Percentiles rank a stretch among this genome's conserved stretches.
Evolutionary conservation across 2,329 filamentous ascomycete genomes (phyloP).

Genomic region (Aspergillus eucalypticola): DNA sequence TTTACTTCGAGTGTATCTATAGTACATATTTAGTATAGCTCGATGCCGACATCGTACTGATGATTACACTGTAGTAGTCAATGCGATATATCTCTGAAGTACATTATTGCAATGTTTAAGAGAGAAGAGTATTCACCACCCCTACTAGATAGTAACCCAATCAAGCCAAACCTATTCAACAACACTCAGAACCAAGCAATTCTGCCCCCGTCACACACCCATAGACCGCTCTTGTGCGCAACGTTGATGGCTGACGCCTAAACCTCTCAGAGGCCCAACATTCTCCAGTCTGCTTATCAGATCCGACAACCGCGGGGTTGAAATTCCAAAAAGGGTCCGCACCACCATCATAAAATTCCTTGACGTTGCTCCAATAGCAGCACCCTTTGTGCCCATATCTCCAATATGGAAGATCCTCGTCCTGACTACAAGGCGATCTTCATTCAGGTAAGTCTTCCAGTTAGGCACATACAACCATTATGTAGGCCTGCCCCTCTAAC

Average conservation of each 20-base stretch:
- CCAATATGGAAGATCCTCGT: neutral
- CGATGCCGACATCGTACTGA: no score
- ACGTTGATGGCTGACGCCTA: neutral
- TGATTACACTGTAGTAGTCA: no score
- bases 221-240: neutral
- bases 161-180: neutral
- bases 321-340: neutral
- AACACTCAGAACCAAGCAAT: neutral
- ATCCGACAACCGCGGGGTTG: conserved; percentile 7
- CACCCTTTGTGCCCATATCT: neutral
- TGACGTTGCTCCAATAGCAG: neutral
- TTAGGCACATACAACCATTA: neutral
- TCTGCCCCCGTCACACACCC: neutral
- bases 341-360: neutral
- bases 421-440: conserved; percentile 25
- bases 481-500: neutral
- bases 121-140: no score
- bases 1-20: no score
- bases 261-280: neutral
- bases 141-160: no score
- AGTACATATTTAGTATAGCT: no score
- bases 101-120: neutral
- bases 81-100: neutral
- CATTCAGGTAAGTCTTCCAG: conserved; percentile 19
- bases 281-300: conserved; percentile 10